phyloP scores from a whole-genome alignment of 2,329 filamentous ascomycete genomes.

The Westerdykella aurantiaca region DNA sequence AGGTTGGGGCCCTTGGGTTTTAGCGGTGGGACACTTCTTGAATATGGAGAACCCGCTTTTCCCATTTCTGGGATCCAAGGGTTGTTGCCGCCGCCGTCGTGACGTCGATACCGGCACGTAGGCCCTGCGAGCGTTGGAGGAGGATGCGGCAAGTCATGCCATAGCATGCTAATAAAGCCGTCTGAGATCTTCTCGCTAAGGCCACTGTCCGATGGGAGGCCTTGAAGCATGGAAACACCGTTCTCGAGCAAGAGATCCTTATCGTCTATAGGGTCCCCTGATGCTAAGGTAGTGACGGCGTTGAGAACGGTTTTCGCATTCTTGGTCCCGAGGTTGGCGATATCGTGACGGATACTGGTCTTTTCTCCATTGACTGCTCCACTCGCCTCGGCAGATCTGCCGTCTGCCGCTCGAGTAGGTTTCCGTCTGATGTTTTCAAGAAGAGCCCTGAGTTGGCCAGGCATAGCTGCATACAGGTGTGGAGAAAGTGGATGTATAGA shows the following conservation, averaged over 20 bases:
- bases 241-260: slow-evolving; percentile 40
- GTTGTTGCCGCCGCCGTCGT: slow-evolving; percentile 42
- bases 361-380: slow-evolving; percentile 19
- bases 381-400: slow-evolving; percentile 33
- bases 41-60: slow-evolving; percentile 54
- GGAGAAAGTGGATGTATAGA: not conserved
- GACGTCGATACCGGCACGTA: slow-evolving; percentile 35
- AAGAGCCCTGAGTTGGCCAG: slow-evolving; percentile 38
- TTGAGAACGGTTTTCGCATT: slow-evolving; percentile 46
- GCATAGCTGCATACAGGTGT: slow-evolving; percentile 12
- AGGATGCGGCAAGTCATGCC: slow-evolving; percentile 50
- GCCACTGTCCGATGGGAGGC: slow-evolving; percentile 46
- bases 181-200: slow-evolving; percentile 45
- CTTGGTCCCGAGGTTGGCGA: slow-evolving; percentile 51
- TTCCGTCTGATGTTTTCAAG: slow-evolving; percentile 44
- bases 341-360: slow-evolving; percentile 43
- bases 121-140: slow-evolving; percentile 45
- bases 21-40: slow-evolving; percentile 53
- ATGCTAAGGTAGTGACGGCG: slow-evolving; percentile 57
- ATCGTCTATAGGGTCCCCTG: slow-evolving; percentile 63
- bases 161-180: slow-evolving; percentile 50
- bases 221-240: slow-evolving; percentile 49
- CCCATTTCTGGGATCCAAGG: slow-evolving; percentile 49
- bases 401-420: slow-evolving; percentile 45
- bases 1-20: slow-evolving; percentile 48